A percentile compares a stretch with the other conserved stretches of the same genome.
Conservation (phyloP, 1,139 yeast species). For the Saccharomyces hybrid region DNA sequence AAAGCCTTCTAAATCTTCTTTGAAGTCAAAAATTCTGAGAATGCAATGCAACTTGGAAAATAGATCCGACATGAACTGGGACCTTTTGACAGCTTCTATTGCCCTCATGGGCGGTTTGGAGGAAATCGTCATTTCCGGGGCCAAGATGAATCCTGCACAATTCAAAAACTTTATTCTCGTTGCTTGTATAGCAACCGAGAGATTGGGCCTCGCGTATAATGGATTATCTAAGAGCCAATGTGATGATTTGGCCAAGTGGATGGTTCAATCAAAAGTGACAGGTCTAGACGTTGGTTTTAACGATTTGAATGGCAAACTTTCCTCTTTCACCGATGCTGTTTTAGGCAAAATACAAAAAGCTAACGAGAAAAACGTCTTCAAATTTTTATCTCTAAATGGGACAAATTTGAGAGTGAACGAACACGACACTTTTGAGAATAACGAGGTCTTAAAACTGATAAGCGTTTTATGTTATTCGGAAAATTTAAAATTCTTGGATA, state of each 20-base stretch:
- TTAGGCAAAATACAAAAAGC: slow-evolving; percentile 22
- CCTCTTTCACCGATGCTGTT: slow-evolving; percentile 42
- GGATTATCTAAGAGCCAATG: slow-evolving; percentile 47
- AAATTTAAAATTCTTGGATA: slow-evolving; percentile 53
- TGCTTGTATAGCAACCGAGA: slow-evolving; percentile 42
- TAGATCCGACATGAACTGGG: slow-evolving; percentile 71
- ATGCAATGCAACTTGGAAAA: slow-evolving; percentile 54
- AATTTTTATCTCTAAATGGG: slow-evolving; percentile 46
- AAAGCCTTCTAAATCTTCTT: slow-evolving; percentile 37
- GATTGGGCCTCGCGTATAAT: slow-evolving; percentile 66
- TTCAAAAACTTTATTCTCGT: slow-evolving; percentile 51
- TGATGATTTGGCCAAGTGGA: slow-evolving; percentile 46
- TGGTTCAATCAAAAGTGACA: slow-evolving; percentile 28
- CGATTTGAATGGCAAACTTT: slow-evolving; percentile 50
- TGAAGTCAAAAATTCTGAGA: slow-evolving; percentile 31
- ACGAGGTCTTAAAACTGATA: slow-evolving; percentile 27
- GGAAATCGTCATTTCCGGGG: slow-evolving; percentile 63
- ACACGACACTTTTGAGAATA: slow-evolving; percentile 23
- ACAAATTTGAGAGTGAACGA: slow-evolving; percentile 39
- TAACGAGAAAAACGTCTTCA: slow-evolving; percentile 29
- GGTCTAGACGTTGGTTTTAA: slow-evolving; percentile 71
- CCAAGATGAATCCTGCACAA: slow-evolving; percentile 49
- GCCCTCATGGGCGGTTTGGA: slow-evolving; percentile 70
- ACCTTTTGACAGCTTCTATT: slow-evolving; percentile 58
- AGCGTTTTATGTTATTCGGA: slow-evolving; percentile 41